These are phyloP conservation scores for Fusarium heterosporum DNA, from an alignment of 2,329 filamentous ascomycete species.

Conservation along the genomic window DNA sequence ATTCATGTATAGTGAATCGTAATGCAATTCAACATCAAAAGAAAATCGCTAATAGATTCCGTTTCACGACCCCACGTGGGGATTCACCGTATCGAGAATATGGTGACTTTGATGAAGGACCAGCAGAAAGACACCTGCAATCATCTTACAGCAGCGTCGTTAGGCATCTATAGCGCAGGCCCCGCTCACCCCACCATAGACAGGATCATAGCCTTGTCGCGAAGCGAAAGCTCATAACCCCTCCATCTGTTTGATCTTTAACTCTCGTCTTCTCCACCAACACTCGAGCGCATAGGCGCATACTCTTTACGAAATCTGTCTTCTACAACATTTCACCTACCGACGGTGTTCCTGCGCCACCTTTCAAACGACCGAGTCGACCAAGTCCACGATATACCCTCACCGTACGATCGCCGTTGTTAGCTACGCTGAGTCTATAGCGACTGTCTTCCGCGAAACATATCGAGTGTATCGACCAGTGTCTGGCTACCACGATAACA, in stretches of 20 bases:
- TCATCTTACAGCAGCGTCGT: neutral
- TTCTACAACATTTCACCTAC: neutral
- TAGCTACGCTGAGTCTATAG: conserved; percentile 3
- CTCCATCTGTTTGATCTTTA: conserved; percentile 37
- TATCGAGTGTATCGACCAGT: conserved; percentile 4
- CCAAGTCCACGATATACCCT: neutral
- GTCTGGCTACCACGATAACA: neutral
- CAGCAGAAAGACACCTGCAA: too few relatives aligned
- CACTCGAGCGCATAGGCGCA: conserved; percentile 21
- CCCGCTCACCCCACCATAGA: conserved; percentile 41
- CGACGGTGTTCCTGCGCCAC: neutral
- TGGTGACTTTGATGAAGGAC: neutral
- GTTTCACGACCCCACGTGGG: conserved; percentile 6
- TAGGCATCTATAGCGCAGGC: conserved; percentile 24
- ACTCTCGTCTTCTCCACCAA: conserved; percentile 5
- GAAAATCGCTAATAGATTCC: neutral
- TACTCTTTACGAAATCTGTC: neutral
- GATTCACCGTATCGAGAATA: conserved; percentile 17
- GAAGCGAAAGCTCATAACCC: conserved; percentile 44
- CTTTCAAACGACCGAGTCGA: neutral
- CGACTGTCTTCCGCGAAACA: conserved; percentile 5
- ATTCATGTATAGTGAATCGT: neutral
- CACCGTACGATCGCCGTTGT: conserved; percentile 6
- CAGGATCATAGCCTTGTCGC: conserved; percentile 47
- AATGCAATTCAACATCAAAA: neutral